Evolutionary conservation across 352 stramenopile genomes (phyloP), one percentile per base, ranked within the genome.

Genomic region (Phytophthora pini): DNA sequence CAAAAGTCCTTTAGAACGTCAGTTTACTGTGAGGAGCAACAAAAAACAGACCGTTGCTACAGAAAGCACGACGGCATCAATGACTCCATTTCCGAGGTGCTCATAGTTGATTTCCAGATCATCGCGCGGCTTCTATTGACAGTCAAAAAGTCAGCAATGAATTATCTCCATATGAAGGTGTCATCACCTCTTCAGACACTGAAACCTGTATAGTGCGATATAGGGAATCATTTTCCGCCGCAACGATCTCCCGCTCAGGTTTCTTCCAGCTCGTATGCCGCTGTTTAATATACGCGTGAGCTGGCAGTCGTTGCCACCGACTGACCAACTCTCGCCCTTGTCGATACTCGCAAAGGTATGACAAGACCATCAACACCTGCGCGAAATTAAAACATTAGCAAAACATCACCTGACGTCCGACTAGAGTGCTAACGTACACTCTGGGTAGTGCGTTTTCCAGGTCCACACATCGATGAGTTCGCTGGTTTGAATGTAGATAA

Each of bases 201-300:
- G 9, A 11, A 29, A 20, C n/a, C 17, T 47, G 20, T 15, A 61
- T 20, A 5, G 44, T 46, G n/a, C 58, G 63, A 53, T 72, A 81
- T 4, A 84, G n/a, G 11, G 61, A 61, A 54, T 81, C 70, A 36
- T 82, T 87, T 39, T 82, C 67, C 12, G 48, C 24, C 6, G 56
- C 6, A 26, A 29, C 44, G 12, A 32, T 57, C 36, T 69, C 38
- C n/a, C 82, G 17, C 31, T 36, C 17, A 27, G 36, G 46, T 10
- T 17, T 66, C 2, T 48, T 24, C 70, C 76, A 82, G 0, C 24
- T 47, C 8, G 51, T 57, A 44, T 52, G 50, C 4, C 70, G 67
- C 13, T 48, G 49, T 32, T 65, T 68, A 7, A 74, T 60, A 13
- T 72, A 71, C 13, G 62, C 32, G 27, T 80, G 75, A 10, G 56